Evolutionary conservation across 768 basidiomycete genomes (phyloP), one percentile per base, ranked within the genome.

Genomic region (Sporobolomyces pararoseus): DNA sequence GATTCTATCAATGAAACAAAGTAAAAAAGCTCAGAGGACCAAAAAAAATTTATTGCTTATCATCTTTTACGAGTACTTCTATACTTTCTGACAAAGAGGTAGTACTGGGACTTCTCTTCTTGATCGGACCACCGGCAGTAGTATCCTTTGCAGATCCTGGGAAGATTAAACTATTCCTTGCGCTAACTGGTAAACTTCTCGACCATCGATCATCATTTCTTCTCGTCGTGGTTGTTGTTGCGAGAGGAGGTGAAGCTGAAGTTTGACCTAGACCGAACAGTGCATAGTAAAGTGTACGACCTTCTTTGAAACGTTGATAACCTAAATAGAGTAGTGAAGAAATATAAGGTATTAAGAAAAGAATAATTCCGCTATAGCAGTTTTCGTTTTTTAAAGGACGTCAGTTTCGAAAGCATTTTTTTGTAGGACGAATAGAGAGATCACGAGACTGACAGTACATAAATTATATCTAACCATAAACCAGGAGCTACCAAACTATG

Each of bases 291-390:
- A 55, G 17, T 2, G 63, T 31, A 19, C 63, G 51, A 39, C 63
- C 63, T 34, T 64, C 63, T 17, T 53, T 53, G 1, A 44, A 14
- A 25, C 63, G 63, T 3, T 46, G 52, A 52, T 39, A 39, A 16
- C 12, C 29, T 32, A 63, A 50, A 25, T 37, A n/a, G 21, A 63
- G 25, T 51, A 64, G 63, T 27, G 63, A 64, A 21, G 19, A 19
- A 37, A 64, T 27, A 42, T 31, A 54, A n/a, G 51, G 63, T 29
- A 54, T 27, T 35, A 53, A 32, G 35, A 53, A 63, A 16, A 63
- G 50, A 34, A 17, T n/a, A 35, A 63, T 53, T 13, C 62, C 50
- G 37, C 62, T 63, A 50, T 27, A 51, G 7, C 14, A n/a, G 47
- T 10, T 49, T 21, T 25, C 21, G 23, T 37, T 42, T n/a, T 21